Percentiles rank a stretch among this genome's conserved stretches.
Evolutionary conservation across 2,329 filamentous ascomycete genomes (phyloP).

Genomic region (Colletotrichum salicis): DNA sequence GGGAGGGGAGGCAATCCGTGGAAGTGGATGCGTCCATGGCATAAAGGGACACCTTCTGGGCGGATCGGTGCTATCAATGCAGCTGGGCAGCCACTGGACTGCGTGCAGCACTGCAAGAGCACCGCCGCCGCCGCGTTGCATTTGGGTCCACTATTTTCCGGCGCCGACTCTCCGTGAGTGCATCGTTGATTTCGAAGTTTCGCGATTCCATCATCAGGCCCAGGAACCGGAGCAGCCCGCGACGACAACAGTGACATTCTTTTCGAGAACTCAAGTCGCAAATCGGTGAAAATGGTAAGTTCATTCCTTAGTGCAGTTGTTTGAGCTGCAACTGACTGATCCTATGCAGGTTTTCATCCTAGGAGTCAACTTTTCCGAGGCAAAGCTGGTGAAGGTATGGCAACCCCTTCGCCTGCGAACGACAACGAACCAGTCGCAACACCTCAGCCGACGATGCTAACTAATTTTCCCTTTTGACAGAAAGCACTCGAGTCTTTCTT

Average conservation of each 20-base stretch:
- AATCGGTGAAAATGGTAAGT: constrained; percentile 21
- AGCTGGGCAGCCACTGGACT: background rate
- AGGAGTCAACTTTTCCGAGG: constrained; percentile 86
- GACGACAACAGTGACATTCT: background rate
- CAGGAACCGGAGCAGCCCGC: background rate
- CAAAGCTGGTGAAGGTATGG: constrained; percentile 82
- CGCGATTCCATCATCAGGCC: constrained; percentile 13
- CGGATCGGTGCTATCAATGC: constrained; percentile 15
- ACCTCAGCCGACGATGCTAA: constrained; percentile 13
- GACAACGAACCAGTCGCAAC: background rate
- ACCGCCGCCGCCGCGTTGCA: background rate
- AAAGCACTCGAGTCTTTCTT: constrained; percentile 87
- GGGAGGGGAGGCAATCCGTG: constrained; percentile 22
- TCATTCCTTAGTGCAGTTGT: no score
- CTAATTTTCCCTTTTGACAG: constrained; percentile 47
- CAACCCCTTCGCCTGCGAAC: background rate
- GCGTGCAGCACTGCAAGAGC: background rate
- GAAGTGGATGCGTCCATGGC: constrained; percentile 7
- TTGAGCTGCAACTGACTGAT: background rate
- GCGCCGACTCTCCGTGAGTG: constrained; percentile 30
- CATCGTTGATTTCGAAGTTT: constrained; percentile 23
- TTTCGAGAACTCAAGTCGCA: background rate
- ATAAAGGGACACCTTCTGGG: background rate
- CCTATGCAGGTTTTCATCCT: constrained; percentile 79
- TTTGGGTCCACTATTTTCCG: constrained; percentile 26